Base-by-base conservation (phyloP, 306 rosid genomes). In the Corylus heterophylla region DNA sequence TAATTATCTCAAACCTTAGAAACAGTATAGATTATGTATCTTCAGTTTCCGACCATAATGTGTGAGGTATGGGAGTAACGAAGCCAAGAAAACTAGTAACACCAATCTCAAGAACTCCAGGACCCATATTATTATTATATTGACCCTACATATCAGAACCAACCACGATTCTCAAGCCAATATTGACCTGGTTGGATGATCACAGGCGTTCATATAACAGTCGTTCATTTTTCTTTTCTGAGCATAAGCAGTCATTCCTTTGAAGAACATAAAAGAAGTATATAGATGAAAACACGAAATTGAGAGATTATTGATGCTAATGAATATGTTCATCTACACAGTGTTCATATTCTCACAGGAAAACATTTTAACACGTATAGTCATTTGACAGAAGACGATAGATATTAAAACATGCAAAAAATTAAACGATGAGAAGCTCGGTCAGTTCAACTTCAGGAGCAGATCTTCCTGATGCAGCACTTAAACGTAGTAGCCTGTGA, bases 401-500 rank as follows among this genome's bases (percentile, higher is more conserved):
- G 68, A 54, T 78, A 39, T 39, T 29, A 45, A 22, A 31, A 68
- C n/a, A 70, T 5, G 25, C 25, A 51, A 64, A 79, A 73, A 67
- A 74, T 74, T 56, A 79, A 79, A 37, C 31, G 62, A 73, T 8
- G 47, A 27, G 74, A 37, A 56, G 51, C 72, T 59, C 64, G 50
- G 61, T 44, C 59, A 45, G 59, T 13, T 71, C 71, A 71, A 45
- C 62, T n/a, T 35, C 72, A 47, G 49, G 35, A 10, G 54, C 37
- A 27, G 64, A 48, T 25, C 18, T 49, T 31, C 42, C 11, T 2
- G 22, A 48, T 8, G 48, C 54, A 0, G 75, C 35, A 54, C 6
- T 47, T 76, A 80, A 20, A 84, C 76, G 5, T 48, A 52, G 84
- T 84, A 76, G 70, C 87, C 87, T 0, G 87, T 84, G 81, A 84